Conservation (phyloP, 352 stramenopile genomes). For the Blastocystis sp. region DNA sequence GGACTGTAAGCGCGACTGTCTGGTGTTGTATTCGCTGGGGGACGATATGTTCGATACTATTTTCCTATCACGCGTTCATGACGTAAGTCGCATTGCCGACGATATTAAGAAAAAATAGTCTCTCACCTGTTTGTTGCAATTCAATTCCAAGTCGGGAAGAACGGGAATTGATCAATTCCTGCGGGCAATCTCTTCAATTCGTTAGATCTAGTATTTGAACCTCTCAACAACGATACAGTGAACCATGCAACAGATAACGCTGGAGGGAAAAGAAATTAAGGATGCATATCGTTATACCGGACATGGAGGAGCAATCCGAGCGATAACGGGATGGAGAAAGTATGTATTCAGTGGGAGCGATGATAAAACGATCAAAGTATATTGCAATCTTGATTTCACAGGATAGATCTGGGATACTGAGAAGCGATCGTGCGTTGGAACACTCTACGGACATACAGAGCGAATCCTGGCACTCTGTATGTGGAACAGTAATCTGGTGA, state of each 20-base stretch:
- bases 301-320: neutral
- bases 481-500: conserved; percentile 22
- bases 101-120: neutral
- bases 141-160: too few species aligned
- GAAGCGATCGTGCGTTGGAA: neutral
- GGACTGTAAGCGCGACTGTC: neutral
- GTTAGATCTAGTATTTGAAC: too few species aligned
- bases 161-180: neutral
- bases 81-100: conserved; percentile 15
- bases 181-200: too few species aligned
- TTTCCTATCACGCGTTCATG: neutral
- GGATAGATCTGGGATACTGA: neutral
- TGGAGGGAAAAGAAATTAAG: neutral
- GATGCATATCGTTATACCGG: neutral
- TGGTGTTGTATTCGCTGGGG: neutral
- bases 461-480: neutral
- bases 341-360: conserved; percentile 1
- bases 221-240: too few species aligned
- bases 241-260: neutral
- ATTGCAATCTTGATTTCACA: neutral
- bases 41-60: neutral
- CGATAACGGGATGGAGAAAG: neutral
- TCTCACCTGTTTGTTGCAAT: neutral
- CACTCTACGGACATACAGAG: neutral
- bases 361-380: conserved; percentile 22